These are phyloP conservation scores for Fagus sylvatica DNA, from an alignment of 306 rosid genomes.

Conservation along the genomic window DNA sequence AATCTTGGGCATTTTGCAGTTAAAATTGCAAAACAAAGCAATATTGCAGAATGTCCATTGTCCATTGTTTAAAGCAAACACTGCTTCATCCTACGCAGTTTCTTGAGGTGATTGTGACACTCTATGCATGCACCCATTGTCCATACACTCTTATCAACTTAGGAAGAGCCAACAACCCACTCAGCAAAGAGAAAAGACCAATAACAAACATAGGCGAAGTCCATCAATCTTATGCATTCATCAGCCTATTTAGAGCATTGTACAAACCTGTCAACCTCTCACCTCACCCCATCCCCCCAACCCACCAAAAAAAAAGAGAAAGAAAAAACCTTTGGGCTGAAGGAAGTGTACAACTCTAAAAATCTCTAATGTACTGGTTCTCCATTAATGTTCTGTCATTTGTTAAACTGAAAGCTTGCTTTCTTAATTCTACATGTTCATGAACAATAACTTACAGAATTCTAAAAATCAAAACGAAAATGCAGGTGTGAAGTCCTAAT, in stretches of 20 bases:
- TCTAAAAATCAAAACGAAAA: neutral
- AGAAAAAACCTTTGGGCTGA: no score
- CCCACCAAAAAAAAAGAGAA: no score
- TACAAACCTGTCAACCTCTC: neutral
- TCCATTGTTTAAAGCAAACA: neutral
- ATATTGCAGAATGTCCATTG: neutral
- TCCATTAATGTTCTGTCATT: neutral
- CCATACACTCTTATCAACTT: neutral
- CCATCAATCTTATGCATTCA: neutral
- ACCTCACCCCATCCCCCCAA: no score
- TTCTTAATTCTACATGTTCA: neutral
- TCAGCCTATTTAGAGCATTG: neutral
- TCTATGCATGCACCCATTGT: neutral
- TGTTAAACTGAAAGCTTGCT: conserved; percentile 7
- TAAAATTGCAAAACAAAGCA: neutral
- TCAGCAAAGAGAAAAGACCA: no score
- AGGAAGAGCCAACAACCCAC: no score
- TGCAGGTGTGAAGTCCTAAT: neutral
- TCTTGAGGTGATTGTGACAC: neutral
- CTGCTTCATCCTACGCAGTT: neutral
- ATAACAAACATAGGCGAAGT: neutral
- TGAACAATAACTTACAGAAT: neutral
- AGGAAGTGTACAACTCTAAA: neutral
- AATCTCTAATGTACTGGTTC: neutral
- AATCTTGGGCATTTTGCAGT: no score